A percentile compares a stretch with the other conserved stretches of the same genome.
Evolutionary conservation across 176 grass and related monocot species (phyloP).

Genomic region (Alloteropsis semialata): DNA sequence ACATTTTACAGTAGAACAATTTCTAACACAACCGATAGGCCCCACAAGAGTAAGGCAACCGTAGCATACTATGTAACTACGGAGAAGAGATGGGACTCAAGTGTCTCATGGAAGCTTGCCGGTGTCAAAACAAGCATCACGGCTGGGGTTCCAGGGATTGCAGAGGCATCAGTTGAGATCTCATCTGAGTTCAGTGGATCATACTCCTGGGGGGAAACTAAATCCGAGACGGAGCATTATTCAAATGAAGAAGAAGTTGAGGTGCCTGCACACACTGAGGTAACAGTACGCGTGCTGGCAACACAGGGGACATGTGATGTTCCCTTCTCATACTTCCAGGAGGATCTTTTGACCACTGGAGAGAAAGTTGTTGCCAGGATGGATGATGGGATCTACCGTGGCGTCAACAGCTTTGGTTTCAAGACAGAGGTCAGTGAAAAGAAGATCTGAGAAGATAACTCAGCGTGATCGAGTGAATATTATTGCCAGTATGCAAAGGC

Average conservation of each 20-base stretch:
- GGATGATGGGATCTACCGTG: neutral
- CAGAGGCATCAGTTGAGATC: neutral
- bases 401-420: neutral
- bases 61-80: neutral
- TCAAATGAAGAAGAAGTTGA: neutral
- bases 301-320: neutral
- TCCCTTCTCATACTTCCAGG: neutral
- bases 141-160: neutral
- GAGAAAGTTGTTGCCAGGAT: neutral
- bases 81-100: neutral
- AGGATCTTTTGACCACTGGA: neutral
- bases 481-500: too few species aligned
- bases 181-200: neutral
- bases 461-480: too few species aligned
- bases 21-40: neutral
- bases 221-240: neutral
- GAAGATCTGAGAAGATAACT: too few species aligned
- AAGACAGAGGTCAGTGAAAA: neutral
- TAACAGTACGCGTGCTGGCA: neutral
- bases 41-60: neutral
- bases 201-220: neutral
- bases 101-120: neutral
- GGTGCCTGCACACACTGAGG: neutral
- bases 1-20: neutral
- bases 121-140: neutral